phyloP scores from a whole-genome alignment of 805 yeast species.

The Limtongozyma cylindracea region DNA sequence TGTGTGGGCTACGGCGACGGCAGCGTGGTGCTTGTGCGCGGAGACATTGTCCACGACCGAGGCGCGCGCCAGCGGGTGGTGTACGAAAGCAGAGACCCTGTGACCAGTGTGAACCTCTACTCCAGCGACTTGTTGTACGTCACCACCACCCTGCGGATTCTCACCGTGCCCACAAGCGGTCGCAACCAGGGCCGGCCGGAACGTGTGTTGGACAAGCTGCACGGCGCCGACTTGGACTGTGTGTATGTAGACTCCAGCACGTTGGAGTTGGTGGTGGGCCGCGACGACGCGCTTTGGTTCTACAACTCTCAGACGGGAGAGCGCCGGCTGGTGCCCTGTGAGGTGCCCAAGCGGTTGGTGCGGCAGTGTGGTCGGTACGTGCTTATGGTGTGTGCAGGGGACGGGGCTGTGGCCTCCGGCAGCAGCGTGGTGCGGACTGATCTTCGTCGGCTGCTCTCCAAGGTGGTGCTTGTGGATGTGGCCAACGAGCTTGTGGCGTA shows the following conservation, averaged over 20 bases:
- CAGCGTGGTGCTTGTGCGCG: conserved; percentile 53
- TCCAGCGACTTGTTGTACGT: conserved; percentile 30
- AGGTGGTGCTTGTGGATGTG: conserved; percentile 43
- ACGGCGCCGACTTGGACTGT: conserved; percentile 26
- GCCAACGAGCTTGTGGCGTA: conserved; percentile 45
- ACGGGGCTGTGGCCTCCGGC: conserved; percentile 3
- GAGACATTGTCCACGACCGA: conserved; percentile 69
- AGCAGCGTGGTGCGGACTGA: conserved; percentile 12
- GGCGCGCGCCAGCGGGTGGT: conserved; percentile 75
- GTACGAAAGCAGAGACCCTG: conserved; percentile 52
- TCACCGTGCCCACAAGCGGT: conserved; percentile 57
- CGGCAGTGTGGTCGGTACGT: conserved; percentile 24
- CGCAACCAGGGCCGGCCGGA: conserved; percentile 44
- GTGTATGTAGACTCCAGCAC: conserved; percentile 13
- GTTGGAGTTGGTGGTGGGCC: conserved; percentile 35
- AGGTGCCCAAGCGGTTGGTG: conserved; percentile 28
- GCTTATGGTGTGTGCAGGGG: conserved; percentile 26
- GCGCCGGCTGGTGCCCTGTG: conserved; percentile 29
- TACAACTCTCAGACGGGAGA: conserved; percentile 31
- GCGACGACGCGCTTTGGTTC: conserved; percentile 33
- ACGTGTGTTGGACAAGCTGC: conserved; percentile 15
- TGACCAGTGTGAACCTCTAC: conserved; percentile 49
- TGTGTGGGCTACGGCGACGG: conserved; percentile 75
- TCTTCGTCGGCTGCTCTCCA: no score
- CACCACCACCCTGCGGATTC: conserved; percentile 46